Base-by-base conservation (phyloP, 2,329 filamentous ascomycete species). In the Calonectria crousiana region DNA sequence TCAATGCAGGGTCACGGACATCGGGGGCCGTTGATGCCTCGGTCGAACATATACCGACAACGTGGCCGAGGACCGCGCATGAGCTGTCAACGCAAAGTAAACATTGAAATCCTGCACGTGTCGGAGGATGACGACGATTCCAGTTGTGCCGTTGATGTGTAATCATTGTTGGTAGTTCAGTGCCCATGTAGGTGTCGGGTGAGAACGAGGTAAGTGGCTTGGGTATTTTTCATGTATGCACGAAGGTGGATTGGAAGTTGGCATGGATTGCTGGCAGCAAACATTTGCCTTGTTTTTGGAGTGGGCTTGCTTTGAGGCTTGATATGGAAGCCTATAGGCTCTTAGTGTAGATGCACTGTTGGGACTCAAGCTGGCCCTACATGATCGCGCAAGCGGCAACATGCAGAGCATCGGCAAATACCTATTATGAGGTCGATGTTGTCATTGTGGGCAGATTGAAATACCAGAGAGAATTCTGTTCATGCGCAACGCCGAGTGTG, bases 11-110 rank as follows among this genome's bases (percentile, higher is more conserved):
- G 66, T 58, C 36, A 69, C 66, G 66, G 71, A 38, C 58, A 65
- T 67, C 44, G 58, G 52, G 49, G 32, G 20, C 47, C 49, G 41
- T 67, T 26, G 51, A 69, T 66, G 58, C 44, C 32, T 69, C 69
- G 58, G 69, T 41, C 34, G 36, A 60, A 67, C 70, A 73, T 67
- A 32, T 64, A 34, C 67, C 67, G 38, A 71, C 51, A 58, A 13
- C 60, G 41, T 58, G 41, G 49, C 66, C 56, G 34, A 53, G 49
- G 30, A 49, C 41, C n/a, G 38, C 52, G 30, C 49, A 49, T 64
- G 68, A 49, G 13, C 36, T 62, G 36, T 0, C 34, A 56, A 56
- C 34, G 26, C 6, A 62, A 60, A 62, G 49, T 18, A 62, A 60
- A 38, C 52, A 34, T 36, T 68, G 20, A 53, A 53, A 34, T 14